These are phyloP conservation scores for Sclerotinia trifoliorum DNA, from an alignment of 2,329 filamentous ascomycete species.

Conservation along the genomic window DNA sequence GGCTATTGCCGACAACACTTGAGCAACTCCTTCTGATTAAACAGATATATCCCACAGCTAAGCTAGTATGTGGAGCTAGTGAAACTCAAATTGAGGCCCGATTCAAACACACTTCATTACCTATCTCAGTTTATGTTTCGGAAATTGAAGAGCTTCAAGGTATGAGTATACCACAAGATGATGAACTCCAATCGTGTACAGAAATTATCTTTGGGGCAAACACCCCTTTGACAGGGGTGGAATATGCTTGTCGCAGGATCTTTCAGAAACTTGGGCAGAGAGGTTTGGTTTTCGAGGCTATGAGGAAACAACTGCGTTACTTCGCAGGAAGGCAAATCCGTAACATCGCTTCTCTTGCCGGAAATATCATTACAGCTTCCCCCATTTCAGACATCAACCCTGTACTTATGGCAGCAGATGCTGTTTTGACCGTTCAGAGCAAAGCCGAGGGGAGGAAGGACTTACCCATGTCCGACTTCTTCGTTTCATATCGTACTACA, in stretches of 20 bases:
- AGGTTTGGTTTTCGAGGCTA: constrained; percentile 71
- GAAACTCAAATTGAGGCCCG: constrained; percentile 97
- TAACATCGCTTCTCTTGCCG: constrained; percentile 91
- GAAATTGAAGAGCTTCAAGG: constrained; percentile 87
- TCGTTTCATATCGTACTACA: constrained; percentile 83
- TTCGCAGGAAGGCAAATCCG: constrained; percentile 93
- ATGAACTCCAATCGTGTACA: constrained; percentile 47
- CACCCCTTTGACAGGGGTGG: constrained; percentile 83
- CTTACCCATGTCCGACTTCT: constrained; percentile 84
- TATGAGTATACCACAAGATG: constrained; percentile 71
- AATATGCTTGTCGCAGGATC: constrained; percentile 50
- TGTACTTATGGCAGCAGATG: constrained; percentile 81
- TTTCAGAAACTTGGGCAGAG: constrained; percentile 56
- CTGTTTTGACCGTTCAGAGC: constrained; percentile 72
- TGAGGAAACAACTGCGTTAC: constrained; percentile 82
- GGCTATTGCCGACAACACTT: constrained; percentile 83
- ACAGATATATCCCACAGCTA: constrained; percentile 74
- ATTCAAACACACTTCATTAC: constrained; percentile 90
- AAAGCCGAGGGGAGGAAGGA: constrained; percentile 22
- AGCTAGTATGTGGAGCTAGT: constrained; percentile 90
- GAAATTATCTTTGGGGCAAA: constrained; percentile 70
- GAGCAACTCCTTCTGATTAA: constrained; percentile 89
- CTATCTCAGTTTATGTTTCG: constrained; percentile 83
- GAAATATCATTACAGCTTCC: constrained; percentile 88
- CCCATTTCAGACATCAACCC: constrained; percentile 96